Base-by-base conservation (phyloP, 2,329 filamentous ascomycete genomes). In the Alternaria sp. region DNA sequence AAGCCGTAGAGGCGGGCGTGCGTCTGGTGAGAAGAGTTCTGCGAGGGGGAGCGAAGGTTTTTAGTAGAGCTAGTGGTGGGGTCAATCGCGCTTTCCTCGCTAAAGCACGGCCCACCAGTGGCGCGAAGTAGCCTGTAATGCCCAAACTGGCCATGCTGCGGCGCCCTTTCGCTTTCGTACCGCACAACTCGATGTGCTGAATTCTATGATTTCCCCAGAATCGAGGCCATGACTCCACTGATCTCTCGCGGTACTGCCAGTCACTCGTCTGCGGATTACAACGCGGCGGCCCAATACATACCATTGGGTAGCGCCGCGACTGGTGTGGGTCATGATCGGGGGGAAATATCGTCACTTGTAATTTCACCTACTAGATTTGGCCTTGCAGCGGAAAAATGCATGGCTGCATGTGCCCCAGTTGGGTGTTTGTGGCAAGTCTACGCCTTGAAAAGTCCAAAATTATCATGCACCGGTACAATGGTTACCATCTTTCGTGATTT, bases 1-100 rank as follows among this genome's bases (percentile, higher is more conserved):
- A 65, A 65, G 68, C 68, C 68, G 66, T 70, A 63, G 66, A 70
- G 68, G 68, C 68, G 54, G 61, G 68, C 68, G 67, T 67, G 62
- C 64, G 62, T 65, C 64, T 62, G 58, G 54, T 50, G 59, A 65
- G 64, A 62, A 61, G 61, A 61, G 61, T 59, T 58, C 60, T 56
- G 61, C 56, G 68, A 65, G 55, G 62, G 57, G 62, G 54, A 59
- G 64, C 60, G 64, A 60, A 57, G 62, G 62, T 66, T 66, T 66
- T 59, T 67, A 67, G 50, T 67, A 67, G 50, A 47, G 51, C 62
- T 51, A 60, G 55, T 67, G 57, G 65, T 65, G 65, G 62, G 62
- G 65, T 67, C 65, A 59, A 61, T 64, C 61, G 61, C 64, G 51
- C 61, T 59, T 65, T 59, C 49, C 65, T 65, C 62, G 59, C 59